These are phyloP conservation scores for Mucor racemosus DNA, from an alignment of 371 early-diverging fungal species.

Conservation along the genomic window DNA sequence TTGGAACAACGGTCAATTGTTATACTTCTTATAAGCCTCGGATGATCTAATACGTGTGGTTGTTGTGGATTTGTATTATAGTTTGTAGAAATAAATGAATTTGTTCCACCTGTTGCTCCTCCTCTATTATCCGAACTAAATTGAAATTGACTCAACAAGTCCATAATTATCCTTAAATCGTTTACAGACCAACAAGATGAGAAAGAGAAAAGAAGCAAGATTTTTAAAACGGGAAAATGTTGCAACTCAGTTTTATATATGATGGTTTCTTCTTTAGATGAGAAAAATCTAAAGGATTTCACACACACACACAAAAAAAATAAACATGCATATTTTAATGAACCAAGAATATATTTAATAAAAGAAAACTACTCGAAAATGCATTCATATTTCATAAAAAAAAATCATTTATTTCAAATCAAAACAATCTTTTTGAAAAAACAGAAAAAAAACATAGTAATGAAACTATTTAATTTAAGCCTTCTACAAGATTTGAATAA, in stretches of 20 bases:
- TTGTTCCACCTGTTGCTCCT: neutral
- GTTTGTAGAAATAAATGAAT: neutral
- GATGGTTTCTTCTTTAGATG: too few relatives aligned
- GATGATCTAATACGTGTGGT: slow-evolving; percentile 40
- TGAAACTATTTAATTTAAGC: slow-evolving; percentile 11
- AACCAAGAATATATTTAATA: too few relatives aligned
- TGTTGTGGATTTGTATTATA: neutral
- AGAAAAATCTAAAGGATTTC: neutral
- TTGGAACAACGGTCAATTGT: slow-evolving; percentile 55
- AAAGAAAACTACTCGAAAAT: too few relatives aligned
- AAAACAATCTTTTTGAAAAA: slow-evolving; percentile 8
- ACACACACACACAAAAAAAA: neutral
- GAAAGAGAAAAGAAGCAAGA: neutral
- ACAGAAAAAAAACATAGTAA: slow-evolving; percentile 6
- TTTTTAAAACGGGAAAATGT: neutral
- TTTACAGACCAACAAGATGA: neutral
- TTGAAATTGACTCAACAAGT: slow-evolving; percentile 20
- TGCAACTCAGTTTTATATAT: neutral
- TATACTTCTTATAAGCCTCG: slow-evolving; percentile 49
- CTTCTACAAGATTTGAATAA: slow-evolving; percentile 8
- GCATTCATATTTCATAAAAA: neutral
- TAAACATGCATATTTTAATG: neutral
- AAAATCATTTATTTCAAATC: slow-evolving; percentile 5
- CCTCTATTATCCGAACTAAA: slow-evolving; percentile 4
- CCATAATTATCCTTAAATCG: neutral